Evolutionary conservation across 1,139 yeast genomes (phyloP), one percentile per base, ranked within the genome.

Genomic region (Blastobotrys ciferrii): DNA sequence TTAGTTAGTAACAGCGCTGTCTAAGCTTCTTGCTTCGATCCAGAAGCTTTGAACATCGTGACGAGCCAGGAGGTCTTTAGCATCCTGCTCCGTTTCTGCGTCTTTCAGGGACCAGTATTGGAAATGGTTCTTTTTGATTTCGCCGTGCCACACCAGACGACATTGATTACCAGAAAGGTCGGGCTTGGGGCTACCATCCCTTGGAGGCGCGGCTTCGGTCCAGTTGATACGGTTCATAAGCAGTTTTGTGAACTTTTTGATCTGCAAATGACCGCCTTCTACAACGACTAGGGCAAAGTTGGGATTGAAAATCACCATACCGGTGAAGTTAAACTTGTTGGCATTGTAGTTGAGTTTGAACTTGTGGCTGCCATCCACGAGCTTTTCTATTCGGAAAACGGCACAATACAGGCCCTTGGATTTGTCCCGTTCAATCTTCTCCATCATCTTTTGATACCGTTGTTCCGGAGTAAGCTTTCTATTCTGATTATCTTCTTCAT

Each of bases 321-420:
- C 98, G 6, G 70, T 71, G 31, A 91, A 67, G 6, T 75, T 78
- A 52, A 81, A 64, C 60, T 89, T 94, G 56, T 80, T 80, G 2
- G 96, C 95, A 66, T 87, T 89, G 51, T 77, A 78, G 58, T 86
- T 89, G 17, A 89, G 74, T 61, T 88, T 88, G 66, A 73, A 88
- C 41, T 77, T 69, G 55, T 87, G 87, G 54, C 82, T 81, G 0
- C 86, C 83, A 61, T 84, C 84, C 1, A 71, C 71, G 19, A 87
- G 66, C 35, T 70, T 66, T 25, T 73, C 70, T 6, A 89, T 70
- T 20, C 73, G 71, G 63, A 81, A 88, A 0, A 86, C 89, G 1
- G 80, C 75, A 18, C 87, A 71, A 57, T 61, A 71, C 31, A 72
- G 67, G 0, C 95, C 95, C 51, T 78, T 78, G 17, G 70, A 69